Conservation (phyloP, 345 rosid species). For the Noccaea caerulescens region DNA sequence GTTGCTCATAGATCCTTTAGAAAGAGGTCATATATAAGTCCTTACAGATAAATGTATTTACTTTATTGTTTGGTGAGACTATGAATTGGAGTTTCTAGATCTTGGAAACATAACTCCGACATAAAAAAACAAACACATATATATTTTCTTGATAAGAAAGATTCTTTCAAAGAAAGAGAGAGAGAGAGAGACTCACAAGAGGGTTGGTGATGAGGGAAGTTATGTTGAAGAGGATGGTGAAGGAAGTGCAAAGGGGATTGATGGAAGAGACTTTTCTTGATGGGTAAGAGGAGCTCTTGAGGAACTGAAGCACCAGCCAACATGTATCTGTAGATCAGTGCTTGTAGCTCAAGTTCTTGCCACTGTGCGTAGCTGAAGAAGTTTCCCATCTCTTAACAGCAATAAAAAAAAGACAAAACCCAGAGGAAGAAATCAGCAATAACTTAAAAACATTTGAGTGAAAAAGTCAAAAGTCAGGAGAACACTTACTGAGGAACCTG, state of each 20-base stretch:
- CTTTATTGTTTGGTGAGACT: slow-evolving; percentile 17
- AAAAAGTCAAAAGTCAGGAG: neutral
- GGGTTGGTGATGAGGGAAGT: slow-evolving; percentile 37
- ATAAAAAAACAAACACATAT: neutral
- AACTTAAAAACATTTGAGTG: slow-evolving; percentile 23
- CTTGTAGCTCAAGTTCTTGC: slow-evolving; percentile 95
- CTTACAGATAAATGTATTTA: slow-evolving; percentile 9
- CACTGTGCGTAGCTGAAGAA: slow-evolving; percentile 79
- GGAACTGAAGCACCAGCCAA: slow-evolving; percentile 75
- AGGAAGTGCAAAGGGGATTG: slow-evolving; percentile 50
- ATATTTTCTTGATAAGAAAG: neutral
- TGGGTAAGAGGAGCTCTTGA: slow-evolving; percentile 65
- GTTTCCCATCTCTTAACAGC: slow-evolving; percentile 63
- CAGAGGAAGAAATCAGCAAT: slow-evolving; percentile 3
- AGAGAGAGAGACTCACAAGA: slow-evolving; percentile 22
- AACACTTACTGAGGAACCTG: slow-evolving; percentile 56
- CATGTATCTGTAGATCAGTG: slow-evolving; percentile 79
- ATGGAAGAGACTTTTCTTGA: slow-evolving; percentile 53
- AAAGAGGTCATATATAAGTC: neutral
- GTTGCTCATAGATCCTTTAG: slow-evolving; percentile 15
- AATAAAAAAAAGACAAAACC: neutral
- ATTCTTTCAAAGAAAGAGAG: neutral
- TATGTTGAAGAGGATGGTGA: slow-evolving; percentile 44
- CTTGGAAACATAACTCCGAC: slow-evolving; percentile 35
- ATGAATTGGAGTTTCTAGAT: slow-evolving; percentile 26